Base-by-base conservation (phyloP, 2,329 filamentous ascomycete species). In the Pyrenophora seminiperda region DNA sequence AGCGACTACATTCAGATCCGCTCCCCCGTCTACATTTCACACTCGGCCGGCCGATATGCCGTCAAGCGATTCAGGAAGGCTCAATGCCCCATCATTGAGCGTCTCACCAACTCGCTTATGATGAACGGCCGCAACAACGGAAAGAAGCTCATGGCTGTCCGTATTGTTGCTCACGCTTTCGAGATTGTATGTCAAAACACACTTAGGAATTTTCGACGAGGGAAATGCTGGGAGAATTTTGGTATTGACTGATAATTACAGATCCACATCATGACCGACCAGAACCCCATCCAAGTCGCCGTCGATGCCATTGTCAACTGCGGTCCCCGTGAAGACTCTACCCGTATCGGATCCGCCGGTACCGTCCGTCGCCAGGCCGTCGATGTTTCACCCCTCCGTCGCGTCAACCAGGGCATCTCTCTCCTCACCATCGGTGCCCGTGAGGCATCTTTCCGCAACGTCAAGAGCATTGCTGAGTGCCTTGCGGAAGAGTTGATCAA, bases 91-190 rank as follows among this genome's bases (percentile, higher is more conserved):
- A 97, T 99, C 88, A 97, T 99, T 77, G 94, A 99, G 90, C 93
- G 94, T 79, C 88, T 99, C 73, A 99, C 94, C 86, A 99, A 99
- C 90, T 97, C 94, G 56, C 88, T 99, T 79, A 99, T 99, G 95
- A 97, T 97, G 93, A 96, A 99, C 88, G 94, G 94, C 81, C 94
- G 94, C 83, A 99, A 99, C 90, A 99, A 97, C 90, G 94, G 94
- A 82, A 99, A 99, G 90, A 99, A 99, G 91, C 88, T 97, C 77
- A 97, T 96, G 92, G 95, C 94, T 77, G 93, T 97, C 79, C 91
- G 94, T 82, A 99, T 99, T 72, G 92, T 99, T 74, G 92, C 92
- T 71, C 94, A 99, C 85, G 81, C 93, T 73, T 99, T 99, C 82
- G 95, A 99, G 86, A 99, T 99, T 79, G 93, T 97, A 88, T 79